Evolutionary conservation across 805 yeast species (phyloP), one percentile per base, ranked within the genome.

Genomic region (Hanseniaspora opuntiae): DNA sequence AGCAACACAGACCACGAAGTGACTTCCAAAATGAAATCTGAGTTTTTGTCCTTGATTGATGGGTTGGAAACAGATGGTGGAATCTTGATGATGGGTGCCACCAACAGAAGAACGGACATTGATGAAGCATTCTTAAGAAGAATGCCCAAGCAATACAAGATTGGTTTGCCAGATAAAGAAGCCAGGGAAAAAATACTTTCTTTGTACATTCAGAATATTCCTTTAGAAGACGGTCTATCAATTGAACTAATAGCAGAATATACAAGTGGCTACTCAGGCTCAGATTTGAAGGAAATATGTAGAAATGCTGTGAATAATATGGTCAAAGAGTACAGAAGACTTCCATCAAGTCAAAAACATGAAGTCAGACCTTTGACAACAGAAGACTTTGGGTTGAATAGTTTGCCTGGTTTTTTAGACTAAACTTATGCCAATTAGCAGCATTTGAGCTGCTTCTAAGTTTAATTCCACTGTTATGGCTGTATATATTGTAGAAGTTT

Each of bases 1-100:
- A 76, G 82, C 19, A 76, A 86, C 1, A 72, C 74, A 47, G 98
- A 90, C 68, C 97, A 90, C 68, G 98, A 90, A 68, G 88, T 86
- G n/a, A 88, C 96, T 32, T 86, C 96, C 0, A 82, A 84, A 76
- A 72, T 90, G 57, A 90, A 90, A 68, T 96, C 97, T 0, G 97
- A 90, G 67, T 93, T 90, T 63, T 90, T 90, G 97, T 87, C 96
- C 0, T 70, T 90, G 49, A 90, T 97, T 97, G 98, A 90, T 66
- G 98, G 98, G 0, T 71, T 90, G 33, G 68, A 77, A 8, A 75
- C 84, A 10, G 78, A 81, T 56, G 95, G 95, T 1, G 74, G 95
- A 46, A 77, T 93, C 4, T 70, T 90, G 71, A 87, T 90, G 2
- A 75, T 90, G 61, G 98, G 97, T 3, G 97, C 97, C 10, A 90